These are phyloP conservation scores for Cucurbita pepo DNA, from an alignment of 306 rosid genomes.

Conservation along the genomic window DNA sequence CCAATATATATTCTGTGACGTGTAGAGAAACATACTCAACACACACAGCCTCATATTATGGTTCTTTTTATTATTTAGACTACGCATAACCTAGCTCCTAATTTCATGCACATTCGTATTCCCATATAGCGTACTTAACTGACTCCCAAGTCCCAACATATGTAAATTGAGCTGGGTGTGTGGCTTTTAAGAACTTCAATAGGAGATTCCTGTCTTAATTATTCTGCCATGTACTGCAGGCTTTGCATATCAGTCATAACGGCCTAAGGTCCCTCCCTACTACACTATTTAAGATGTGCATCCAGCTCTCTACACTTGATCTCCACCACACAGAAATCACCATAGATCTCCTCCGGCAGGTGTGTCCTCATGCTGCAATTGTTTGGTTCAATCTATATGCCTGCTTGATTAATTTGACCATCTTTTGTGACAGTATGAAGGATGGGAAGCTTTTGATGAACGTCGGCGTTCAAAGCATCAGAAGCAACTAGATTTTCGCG, in stretches of 20 bases:
- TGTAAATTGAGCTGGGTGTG: neutral
- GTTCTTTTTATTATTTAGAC: neutral
- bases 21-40: neutral
- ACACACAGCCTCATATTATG: neutral
- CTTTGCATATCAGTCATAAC: conserved; percentile 56
- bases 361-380: conserved; percentile 10
- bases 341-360: conserved; percentile 72
- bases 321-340: conserved; percentile 85
- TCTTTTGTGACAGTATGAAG: conserved; percentile 46
- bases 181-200: neutral
- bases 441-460: conserved; percentile 74
- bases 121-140: no score
- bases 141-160: neutral
- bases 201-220: neutral
- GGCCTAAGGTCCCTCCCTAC: conserved; percentile 68
- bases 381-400: neutral
- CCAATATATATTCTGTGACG: neutral
- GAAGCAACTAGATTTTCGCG: conserved; percentile 77
- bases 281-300: conserved; percentile 56
- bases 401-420: neutral
- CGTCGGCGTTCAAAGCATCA: conserved; percentile 68
- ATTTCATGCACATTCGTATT: neutral
- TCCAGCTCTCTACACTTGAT: conserved; percentile 62
- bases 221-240: conserved; percentile 26
- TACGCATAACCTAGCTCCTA: neutral